Conservation (phyloP, 169 alveolate genomes). For the Cytauxzoon felis region DNA sequence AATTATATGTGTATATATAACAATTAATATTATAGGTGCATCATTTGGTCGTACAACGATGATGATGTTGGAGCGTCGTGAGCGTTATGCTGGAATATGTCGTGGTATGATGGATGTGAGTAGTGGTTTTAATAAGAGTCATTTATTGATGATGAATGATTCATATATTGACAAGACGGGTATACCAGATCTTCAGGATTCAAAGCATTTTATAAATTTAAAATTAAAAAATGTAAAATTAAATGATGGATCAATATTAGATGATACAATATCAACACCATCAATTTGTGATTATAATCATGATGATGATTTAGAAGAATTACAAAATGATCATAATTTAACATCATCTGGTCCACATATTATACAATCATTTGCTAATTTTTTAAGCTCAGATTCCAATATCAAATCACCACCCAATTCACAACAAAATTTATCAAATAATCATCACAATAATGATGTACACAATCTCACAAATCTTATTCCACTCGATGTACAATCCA, state of each 20-base stretch:
- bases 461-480: too few relatives aligned
- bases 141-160: conserved; percentile 20
- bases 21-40: conserved; percentile 33
- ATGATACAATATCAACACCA: conserved; percentile 3
- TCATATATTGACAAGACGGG: conserved; percentile 28
- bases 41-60: conserved; percentile 58
- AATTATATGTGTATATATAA: neutral
- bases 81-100: conserved; percentile 1
- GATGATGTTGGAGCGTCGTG: conserved; percentile 18
- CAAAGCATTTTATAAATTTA: conserved; percentile 3
- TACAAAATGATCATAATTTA: too few relatives aligned
- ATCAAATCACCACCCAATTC: too few relatives aligned
- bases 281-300: too few relatives aligned
- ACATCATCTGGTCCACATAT: too few relatives aligned
- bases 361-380: conserved; percentile 15
- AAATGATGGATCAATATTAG: neutral
- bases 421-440: too few relatives aligned
- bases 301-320: too few relatives aligned
- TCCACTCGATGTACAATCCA: too few relatives aligned
- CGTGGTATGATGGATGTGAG: neutral
- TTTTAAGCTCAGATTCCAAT: conserved; percentile 1
- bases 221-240: conserved; percentile 1
- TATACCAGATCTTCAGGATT: conserved; percentile 22
- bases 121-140: neutral
- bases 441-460: too few relatives aligned